Evolutionary conservation across 2,329 filamentous ascomycete genomes (phyloP).

Genomic region (Zasmidium citrigriseum): DNA sequence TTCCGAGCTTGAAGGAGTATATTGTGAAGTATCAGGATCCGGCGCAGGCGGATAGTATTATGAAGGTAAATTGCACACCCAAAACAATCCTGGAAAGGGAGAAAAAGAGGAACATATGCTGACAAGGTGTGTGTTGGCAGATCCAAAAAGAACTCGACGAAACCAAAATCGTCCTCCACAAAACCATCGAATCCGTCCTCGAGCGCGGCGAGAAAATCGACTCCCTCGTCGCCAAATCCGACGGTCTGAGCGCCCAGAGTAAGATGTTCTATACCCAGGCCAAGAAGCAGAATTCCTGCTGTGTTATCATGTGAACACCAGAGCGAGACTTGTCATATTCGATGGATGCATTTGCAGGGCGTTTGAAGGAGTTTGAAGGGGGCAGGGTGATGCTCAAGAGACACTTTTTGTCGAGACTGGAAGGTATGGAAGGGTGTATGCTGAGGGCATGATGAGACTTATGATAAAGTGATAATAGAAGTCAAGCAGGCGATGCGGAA

Average conservation of each 20-base stretch:
- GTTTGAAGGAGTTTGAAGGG: constrained; percentile 6
- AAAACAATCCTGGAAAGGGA: not conserved
- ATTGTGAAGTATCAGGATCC: constrained; percentile 81
- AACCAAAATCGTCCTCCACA: constrained; percentile 95
- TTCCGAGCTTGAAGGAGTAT: constrained; percentile 80
- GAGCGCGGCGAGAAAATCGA: constrained; percentile 98
- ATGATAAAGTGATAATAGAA: not conserved
- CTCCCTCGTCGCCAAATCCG: constrained; percentile 88
- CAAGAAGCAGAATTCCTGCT: constrained; percentile 65
- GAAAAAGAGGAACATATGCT: constrained; percentile 56
- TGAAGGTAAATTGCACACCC: constrained; percentile 32
- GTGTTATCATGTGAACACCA: constrained; percentile 52
- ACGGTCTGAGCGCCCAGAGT: constrained; percentile 84
- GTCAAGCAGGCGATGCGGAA: not conserved
- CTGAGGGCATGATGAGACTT: not conserved
- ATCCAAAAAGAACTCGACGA: constrained; percentile 97
- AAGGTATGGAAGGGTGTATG: not conserved
- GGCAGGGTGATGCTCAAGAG: not conserved
- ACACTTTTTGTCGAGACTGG: too few species aligned
- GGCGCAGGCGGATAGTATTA: constrained; percentile 82
- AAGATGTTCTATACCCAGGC: constrained; percentile 92
- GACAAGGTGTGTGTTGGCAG: constrained; percentile 28
- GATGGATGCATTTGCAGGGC: constrained; percentile 13
- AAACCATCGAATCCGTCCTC: constrained; percentile 87
- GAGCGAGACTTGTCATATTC: not conserved